Base-by-base conservation (phyloP, 768 basidiomycete genomes). In the Pulveroboletus sp. region DNA sequence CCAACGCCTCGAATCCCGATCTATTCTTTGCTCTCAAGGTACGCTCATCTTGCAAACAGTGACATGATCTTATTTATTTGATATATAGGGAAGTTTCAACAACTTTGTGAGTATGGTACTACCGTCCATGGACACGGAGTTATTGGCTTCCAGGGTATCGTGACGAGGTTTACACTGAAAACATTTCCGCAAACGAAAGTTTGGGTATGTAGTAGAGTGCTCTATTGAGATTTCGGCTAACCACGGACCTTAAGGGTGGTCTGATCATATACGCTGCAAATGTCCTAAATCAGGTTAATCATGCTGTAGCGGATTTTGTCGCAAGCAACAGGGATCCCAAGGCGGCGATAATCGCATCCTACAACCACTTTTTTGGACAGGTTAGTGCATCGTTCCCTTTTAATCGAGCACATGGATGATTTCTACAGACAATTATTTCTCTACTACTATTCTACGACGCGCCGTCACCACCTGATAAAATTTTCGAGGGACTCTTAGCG, bases 111-210 rank as follows among this genome's bases (percentile, higher is more conserved):
- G 64, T 43, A 21, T 24, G 7, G 2, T n/a, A 47, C n/a, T 29
- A 9, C 27, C 27, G 27, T 29, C 27, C 12, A 11, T 29, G 12
- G 8, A 29, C 27, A 9, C 27, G 2, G 27, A 29, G 12, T 48
- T 5, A 49, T 24, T 24, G 7, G 14, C 1, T 5, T 32, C 12
- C 35, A 76, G 74, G 84, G 84, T 1, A 77, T 85, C 32, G 79
- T 85, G 4, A 85, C 82, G 0, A 72, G 64, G 35, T 79, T 85
- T 55, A 79, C 75, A 0, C 45, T 85, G 19, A 75, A 75, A 51
- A 71, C 79, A 0, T 73, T 72, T 56, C 76, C 82, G 7, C 81
- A 84, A 64, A 66, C 67, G 0, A 60, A 75, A 63, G 77, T 85
- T 48, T 85, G 82, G 82, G 82, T 84, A 65, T 14, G 75, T 45